A percentile compares a stretch with the other conserved stretches of the same genome.
Evolutionary conservation across 306 rosid species (phyloP).

Genomic region (Lotus japonicus): DNA sequence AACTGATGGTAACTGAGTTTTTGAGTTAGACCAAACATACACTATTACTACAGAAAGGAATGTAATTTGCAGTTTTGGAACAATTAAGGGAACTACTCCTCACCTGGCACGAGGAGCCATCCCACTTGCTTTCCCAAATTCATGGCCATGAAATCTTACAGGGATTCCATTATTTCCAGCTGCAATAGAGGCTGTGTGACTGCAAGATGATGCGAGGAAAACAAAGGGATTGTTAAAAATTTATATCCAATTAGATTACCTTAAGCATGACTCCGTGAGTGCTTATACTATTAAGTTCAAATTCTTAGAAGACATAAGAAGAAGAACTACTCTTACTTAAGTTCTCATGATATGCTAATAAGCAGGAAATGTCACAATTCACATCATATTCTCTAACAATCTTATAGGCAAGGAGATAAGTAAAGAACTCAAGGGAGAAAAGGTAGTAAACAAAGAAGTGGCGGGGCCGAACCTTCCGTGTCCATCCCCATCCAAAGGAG

Average conservation of each 20-base stretch:
- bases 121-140: conserved; percentile 97
- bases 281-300: not conserved
- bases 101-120: conserved; percentile 99
- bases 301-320: not conserved
- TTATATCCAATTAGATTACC: not conserved
- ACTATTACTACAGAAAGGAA: conserved; percentile 21
- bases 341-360: not conserved
- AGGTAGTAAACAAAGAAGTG: conserved; percentile 1
- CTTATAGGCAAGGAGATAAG: not conserved
- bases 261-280: not conserved
- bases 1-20: too few species aligned
- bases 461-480: conserved; percentile 80
- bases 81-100: conserved; percentile 28
- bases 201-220: conserved; percentile 31
- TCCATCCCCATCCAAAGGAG: conserved; percentile 98
- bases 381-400: not conserved
- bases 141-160: conserved; percentile 91
- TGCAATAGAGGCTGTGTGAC: conserved; percentile 98
- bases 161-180: conserved; percentile 99
- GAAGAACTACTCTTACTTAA: not conserved
- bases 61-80: conserved; percentile 11
- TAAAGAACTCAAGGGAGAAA: conserved; percentile 3
- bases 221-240: not conserved
- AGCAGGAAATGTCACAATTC: conserved; percentile 7
- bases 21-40: too few species aligned